Base-by-base conservation (phyloP, 192 early-diverging fungal genomes). In the Gigaspora rosea region DNA sequence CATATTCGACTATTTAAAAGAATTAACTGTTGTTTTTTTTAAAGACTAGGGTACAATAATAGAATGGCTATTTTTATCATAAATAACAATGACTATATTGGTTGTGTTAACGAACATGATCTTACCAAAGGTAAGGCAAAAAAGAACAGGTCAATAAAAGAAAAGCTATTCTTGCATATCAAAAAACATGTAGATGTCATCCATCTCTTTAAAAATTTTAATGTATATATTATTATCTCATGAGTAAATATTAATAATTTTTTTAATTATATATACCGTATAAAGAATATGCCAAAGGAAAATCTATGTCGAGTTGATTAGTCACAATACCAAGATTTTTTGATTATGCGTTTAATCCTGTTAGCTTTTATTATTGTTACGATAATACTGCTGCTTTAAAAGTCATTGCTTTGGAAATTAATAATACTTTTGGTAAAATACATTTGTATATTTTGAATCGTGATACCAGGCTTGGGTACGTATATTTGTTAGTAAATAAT, bases 261-360 rank as follows among this genome's bases (percentile, higher is more conserved):
- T 22, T 33, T 8, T 56, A 18, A 50, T n/a, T 2, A n/a, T 58
- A 18, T 50, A 48, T n/a, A n/a, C n/a, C n/a, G n/a, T 12, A 32
- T 51, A 41, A 57, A 79, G 78, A 77, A 77, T 13, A 79, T 80
- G 1, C 49, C 70, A 46, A 36, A 32, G n/a, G 33, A 16, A 22
- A 20, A 51, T 47, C 47, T 81, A 65, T 16, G 12, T 20, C 74
- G 54, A 35, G 20, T 76, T 36, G 57, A 69, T 78, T 90, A 33
- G 79, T 90, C 18, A 85, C 88, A 8, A 87, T 77, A 15, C 88
- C 88, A 33, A 82, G 88, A 2, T 49, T 89, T 71, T 76, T 88
- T 18, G 86, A 1, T 27, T 27, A 27, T 27, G 27, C 27, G 27
- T 27, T 27, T 27, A 27, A 27, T 27, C 27, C 27, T 27, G 27